Base-by-base conservation (phyloP, 768 basidiomycete species). In the Pisolithus sp. region DNA sequence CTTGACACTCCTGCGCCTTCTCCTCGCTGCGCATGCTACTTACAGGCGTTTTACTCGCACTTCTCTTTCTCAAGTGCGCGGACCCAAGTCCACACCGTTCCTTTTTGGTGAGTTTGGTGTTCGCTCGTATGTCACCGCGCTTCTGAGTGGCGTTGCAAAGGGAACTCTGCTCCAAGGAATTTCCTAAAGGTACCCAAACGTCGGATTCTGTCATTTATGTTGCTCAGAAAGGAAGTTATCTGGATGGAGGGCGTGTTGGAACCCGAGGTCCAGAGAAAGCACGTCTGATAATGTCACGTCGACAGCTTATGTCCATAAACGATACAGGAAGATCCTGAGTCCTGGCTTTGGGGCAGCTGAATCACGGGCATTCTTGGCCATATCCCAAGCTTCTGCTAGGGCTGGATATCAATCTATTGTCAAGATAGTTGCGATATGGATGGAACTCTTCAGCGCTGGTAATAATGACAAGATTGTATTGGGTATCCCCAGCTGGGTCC, bases 311-410 rank as follows among this genome's bases (percentile, higher is more conserved):
- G 73, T 66, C 31, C 81, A 82, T 53, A 77, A 68, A 59, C 72
- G 81, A 42, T 78, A 82, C 48, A 65, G 77, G 51, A 80, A 71
- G 54, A 69, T 79, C 20, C 74, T 81, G 71, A 68, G 77, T 45
- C 80, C 79, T 3, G 80, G 77, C 2, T 82, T 82, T 53, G 78
- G 80, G 48, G 71, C 62, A 8, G 72, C 74, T 1, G 77, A 81
- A 55, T 71, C 74, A 28, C 79, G 73, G 50, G 70, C 79, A 1
- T 79, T 77, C 52, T 68, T 80, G 7, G 66, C 71, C 24, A 66
- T 80, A 45, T 81, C 82, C 64, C 70, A 64, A 36, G 68, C 67
- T 51, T 73, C 59, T 8, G 68, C 59, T 1, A 13, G 12, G 24
- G n/a, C 31, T 9, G n/a, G 1, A 42, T 18, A 41, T 26, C 15